These are phyloP conservation scores for Xylaria sp. DNA, from an alignment of 2,329 filamentous ascomycete species.

Conservation along the genomic window DNA sequence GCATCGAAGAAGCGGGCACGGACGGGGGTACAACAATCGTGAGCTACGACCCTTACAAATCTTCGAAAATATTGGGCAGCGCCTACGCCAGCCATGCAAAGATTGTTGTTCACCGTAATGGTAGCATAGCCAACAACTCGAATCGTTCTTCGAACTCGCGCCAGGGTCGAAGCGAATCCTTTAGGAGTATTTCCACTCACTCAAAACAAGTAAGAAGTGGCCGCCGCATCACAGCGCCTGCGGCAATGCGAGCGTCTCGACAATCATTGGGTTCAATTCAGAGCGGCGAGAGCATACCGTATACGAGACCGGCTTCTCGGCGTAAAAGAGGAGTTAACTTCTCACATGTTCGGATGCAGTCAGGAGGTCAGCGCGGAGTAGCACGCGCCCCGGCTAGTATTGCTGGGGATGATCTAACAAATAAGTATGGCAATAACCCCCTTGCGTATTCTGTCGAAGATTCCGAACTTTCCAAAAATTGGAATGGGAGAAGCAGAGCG, in stretches of 20 bases:
- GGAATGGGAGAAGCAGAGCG: conserved; percentile 30
- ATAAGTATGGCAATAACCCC: conserved; percentile 41
- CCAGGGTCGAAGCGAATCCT: conserved; percentile 52
- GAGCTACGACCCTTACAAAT: conserved; percentile 87
- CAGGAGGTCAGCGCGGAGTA: conserved; percentile 35
- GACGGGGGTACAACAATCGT: conserved; percentile 58
- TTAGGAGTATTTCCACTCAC: conserved; percentile 48
- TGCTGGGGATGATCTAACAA: conserved; percentile 45
- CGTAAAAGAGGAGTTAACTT: conserved; percentile 67
- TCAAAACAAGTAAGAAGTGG: conserved; percentile 39
- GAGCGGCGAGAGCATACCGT: conserved; percentile 55
- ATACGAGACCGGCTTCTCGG: conserved; percentile 56
- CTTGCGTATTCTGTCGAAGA: conserved; percentile 41
- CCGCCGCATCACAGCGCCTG: conserved; percentile 47
- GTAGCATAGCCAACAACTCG: conserved; percentile 46
- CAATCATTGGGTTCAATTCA: conserved; percentile 63
- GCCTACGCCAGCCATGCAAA: conserved; percentile 70
- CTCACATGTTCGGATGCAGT: conserved; percentile 57
- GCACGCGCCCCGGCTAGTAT: conserved; percentile 44
- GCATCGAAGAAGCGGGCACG: conserved; percentile 54
- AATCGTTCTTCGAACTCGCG: conserved; percentile 42
- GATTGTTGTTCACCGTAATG: conserved; percentile 73
- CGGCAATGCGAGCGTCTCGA: conserved; percentile 50
- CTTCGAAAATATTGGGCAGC: conserved; percentile 64
- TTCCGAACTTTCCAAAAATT: conserved; percentile 25